Evolutionary conservation across 2,329 filamentous ascomycete genomes (phyloP), one percentile per base, ranked within the genome.

Genomic region (Tolypocladium ovalisporum): DNA sequence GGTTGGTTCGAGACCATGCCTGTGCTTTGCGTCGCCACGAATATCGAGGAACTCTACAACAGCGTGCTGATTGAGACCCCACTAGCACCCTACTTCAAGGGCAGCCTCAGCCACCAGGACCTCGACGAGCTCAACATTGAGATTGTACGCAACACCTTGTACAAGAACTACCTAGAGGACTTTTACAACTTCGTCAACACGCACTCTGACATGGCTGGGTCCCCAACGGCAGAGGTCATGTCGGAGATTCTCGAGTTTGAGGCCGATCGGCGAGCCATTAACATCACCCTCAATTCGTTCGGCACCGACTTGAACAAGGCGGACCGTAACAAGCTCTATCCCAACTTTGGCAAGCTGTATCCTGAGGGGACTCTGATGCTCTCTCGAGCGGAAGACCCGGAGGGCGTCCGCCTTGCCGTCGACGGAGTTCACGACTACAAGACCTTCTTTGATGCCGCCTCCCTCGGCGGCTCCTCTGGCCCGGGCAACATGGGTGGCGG

Each of bases 1-100:
- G 94, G 94, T 65, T 97, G 92, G 91, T 99, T 99, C 72, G 94
- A 99, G 79, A 97, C 94, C 10, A 91, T 99, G 87, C 95, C 94
- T 0, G 94, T 97, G 4, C 87, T 99, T 56, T 97, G 93, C 70
- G 93, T 97, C 51, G 94, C 94, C 36, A 97, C 93, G 54, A 99
- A 97, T 73, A 96, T 97, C 63, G 94, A 99, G 76, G 94, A 99
- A 71, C 82, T 99, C 40, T 99, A 99, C 81, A 99, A 97, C 79
- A 95, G 89, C 52, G 94, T 99, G 22, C 78, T 99, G 63, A 92
- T 99, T 64, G 94, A 99, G 77, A 99, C 94, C 4, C 94, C 94
- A 5, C 80, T 99, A 53, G 94, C 94, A 17, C 87, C 90, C 10
- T 99, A 96, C 76, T 99, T 99, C 83, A 97, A 99, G 77, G 90